Evolutionary conservation across 805 yeast genomes (phyloP).

Genomic region (Pichia membranifaciens): DNA sequence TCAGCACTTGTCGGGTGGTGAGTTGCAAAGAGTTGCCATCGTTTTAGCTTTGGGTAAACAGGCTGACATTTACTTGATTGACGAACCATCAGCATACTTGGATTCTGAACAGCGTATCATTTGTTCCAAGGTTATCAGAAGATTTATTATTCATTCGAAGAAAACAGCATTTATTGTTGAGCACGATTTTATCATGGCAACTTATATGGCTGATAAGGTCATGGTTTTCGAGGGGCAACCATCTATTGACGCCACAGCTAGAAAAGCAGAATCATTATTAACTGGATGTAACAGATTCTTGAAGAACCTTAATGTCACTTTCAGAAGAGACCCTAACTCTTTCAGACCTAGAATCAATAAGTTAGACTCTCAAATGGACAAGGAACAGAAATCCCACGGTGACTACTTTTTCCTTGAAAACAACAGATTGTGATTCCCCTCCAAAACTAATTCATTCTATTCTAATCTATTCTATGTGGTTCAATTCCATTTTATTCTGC

Average conservation of each 20-base stretch:
- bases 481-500: neutral
- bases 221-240: slow-evolving; percentile 97
- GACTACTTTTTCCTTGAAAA: slow-evolving; percentile 94
- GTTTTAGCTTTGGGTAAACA: slow-evolving; percentile 88
- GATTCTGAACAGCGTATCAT: slow-evolving; percentile 99
- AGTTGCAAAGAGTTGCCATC: slow-evolving; percentile 98
- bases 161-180: slow-evolving; percentile 99
- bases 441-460: slow-evolving; percentile 1
- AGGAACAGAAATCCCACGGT: slow-evolving; percentile 88
- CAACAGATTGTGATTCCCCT: slow-evolving; percentile 31
- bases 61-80: slow-evolving; percentile 94
- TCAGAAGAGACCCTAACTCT: slow-evolving; percentile 98
- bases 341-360: slow-evolving; percentile 99
- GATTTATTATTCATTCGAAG: slow-evolving; percentile 92
- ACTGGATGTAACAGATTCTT: slow-evolving; percentile 97
- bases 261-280: slow-evolving; percentile 84
- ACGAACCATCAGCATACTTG: slow-evolving; percentile 97
- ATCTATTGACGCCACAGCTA: slow-evolving; percentile 77
- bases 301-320: slow-evolving; percentile 94
- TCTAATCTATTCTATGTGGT: slow-evolving; percentile 2
- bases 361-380: slow-evolving; percentile 97
- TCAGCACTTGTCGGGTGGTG: slow-evolving; percentile 98
- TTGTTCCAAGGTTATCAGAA: slow-evolving; percentile 96
- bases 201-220: slow-evolving; percentile 97
- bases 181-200: slow-evolving; percentile 99